Conservation (phyloP, 2,329 filamentous ascomycete genomes). For the Diplodia scrobiculata region DNA sequence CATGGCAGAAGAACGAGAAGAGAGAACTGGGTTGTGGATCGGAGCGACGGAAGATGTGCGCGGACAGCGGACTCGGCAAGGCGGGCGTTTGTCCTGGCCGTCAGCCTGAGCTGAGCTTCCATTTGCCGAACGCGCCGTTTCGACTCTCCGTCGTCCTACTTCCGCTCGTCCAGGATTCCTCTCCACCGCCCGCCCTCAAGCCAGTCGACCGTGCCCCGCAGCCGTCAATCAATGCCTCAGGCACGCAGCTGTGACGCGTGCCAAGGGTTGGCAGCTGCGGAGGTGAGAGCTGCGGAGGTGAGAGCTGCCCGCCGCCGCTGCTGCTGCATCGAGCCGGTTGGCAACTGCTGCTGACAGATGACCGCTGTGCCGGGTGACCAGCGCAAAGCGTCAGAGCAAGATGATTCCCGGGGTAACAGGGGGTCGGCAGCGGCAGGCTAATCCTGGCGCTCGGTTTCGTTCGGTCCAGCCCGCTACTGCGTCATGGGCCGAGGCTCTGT, state of each 20-base stretch:
- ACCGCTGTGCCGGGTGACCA: not conserved
- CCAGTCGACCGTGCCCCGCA: conserved; percentile 1
- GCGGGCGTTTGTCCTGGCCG: not conserved
- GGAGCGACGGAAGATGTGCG: conserved; percentile 19
- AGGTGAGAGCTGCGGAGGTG: not conserved
- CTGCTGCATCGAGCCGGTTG: not conserved
- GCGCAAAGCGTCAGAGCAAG: not conserved
- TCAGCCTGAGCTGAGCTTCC: not conserved
- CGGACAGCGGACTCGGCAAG: conserved; percentile 8
- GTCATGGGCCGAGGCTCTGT: conserved; percentile 28
- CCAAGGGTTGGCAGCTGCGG: conserved; percentile 2
- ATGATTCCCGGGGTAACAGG: conserved; percentile 2
- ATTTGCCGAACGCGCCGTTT: conserved; percentile 9
- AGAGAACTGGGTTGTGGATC: not conserved
- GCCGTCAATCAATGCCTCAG: conserved; percentile 16
- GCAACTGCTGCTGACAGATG: not conserved
- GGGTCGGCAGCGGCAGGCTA: conserved; percentile 2
- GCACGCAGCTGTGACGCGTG: not conserved
- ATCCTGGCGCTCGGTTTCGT: conserved; percentile 19
- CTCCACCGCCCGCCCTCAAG: not conserved
- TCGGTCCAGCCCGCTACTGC: conserved; percentile 26
- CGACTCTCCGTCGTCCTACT: not conserved
- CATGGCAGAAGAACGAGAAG: not conserved
- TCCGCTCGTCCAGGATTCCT: conserved; percentile 26
- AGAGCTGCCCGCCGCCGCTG: not conserved